Evolutionary conservation across 2,329 filamentous ascomycete species (phyloP), one percentile per base, ranked within the genome.

Genomic region (Parasarocladium wereldwijsianum): DNA sequence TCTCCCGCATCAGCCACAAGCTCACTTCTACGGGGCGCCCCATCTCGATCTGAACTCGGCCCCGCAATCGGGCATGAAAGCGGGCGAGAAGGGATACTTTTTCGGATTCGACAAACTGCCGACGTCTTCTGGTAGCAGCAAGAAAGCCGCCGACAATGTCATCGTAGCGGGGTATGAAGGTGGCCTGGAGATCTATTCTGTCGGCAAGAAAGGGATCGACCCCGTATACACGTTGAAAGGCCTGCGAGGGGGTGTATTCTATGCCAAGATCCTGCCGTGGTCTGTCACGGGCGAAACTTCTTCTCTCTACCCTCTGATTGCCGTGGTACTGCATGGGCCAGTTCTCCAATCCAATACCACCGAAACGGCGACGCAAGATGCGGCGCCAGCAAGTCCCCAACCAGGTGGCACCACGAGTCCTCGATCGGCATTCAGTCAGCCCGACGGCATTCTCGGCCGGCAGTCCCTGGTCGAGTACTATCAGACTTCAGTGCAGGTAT

Each of bases 401-500:
- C 48, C 54, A 16, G 63, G 65, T 35, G 51, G 54, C 33, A 39
- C 58, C 30, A 44, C 54, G 32, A 55, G 58, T 32, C 52, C 60
- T 30, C 50, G 58, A 40, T 49, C 54, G 4, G 51, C 55, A 13
- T 46, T 46, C 32, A 44, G 52, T 22, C 57, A 50, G 39, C 52
- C 54, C 39, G 54, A 52, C 25, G 45, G 42, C 26, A 42, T 43
- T 33, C 40, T 46, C 32, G 36, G 46, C 7, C 24, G 29, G 14
- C 23, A 19, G 22, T 40, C 55, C 22, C 41, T 49, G 5, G 60
- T 75, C 34, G 66, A 70, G 29, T 26, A 66, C 26, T 92, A 87
- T 44, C 85, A 93, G 51, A 94, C 86, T 0, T 77, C 78, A 1
- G 83, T 93, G 5, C 84, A 94, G 41, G 61, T 96, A 0, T 93